phyloP scores from a whole-genome alignment of 225 moss, liverwort and hornwort species.

The Neckera pumila region DNA sequence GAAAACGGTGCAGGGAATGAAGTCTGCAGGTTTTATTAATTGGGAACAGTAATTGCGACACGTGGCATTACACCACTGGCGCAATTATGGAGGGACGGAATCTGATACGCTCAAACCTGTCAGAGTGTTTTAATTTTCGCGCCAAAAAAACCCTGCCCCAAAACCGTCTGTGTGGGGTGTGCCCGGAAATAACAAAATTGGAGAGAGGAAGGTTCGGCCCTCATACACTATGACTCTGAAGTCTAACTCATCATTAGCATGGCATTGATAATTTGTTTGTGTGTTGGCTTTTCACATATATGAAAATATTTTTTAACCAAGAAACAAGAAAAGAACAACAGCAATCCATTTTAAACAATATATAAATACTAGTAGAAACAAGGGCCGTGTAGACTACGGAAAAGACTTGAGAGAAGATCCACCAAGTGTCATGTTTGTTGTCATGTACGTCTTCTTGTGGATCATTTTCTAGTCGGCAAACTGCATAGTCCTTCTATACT shows the following conservation, averaged over 20 bases:
- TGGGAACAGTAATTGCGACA: too few relatives aligned
- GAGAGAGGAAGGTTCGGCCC: neutral
- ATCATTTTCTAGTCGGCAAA: neutral
- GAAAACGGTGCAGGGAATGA: neutral
- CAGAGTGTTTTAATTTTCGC: too few relatives aligned
- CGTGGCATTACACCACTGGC: too few relatives aligned
- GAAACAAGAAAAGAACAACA: neutral
- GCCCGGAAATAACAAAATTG: neutral
- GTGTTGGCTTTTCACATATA: neutral
- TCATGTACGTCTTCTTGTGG: accelerated
- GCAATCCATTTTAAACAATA: neutral
- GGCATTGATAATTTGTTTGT: neutral
- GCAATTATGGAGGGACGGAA: too few relatives aligned
- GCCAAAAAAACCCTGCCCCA: too few relatives aligned
- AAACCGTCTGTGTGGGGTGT: neutral
- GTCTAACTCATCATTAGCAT: neutral
- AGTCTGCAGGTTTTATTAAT: too few relatives aligned
- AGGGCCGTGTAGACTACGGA: neutral
- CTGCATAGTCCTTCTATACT: too few relatives aligned
- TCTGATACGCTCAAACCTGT: too few relatives aligned
- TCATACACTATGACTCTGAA: neutral
- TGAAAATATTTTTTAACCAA: too few relatives aligned
- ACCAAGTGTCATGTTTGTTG: accelerated
- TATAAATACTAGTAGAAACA: neutral
- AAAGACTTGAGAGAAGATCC: neutral